Evolutionary conservation across 805 yeast genomes (phyloP), one percentile per base, ranked within the genome.

Genomic region (Zygoascus ofunaensis): DNA sequence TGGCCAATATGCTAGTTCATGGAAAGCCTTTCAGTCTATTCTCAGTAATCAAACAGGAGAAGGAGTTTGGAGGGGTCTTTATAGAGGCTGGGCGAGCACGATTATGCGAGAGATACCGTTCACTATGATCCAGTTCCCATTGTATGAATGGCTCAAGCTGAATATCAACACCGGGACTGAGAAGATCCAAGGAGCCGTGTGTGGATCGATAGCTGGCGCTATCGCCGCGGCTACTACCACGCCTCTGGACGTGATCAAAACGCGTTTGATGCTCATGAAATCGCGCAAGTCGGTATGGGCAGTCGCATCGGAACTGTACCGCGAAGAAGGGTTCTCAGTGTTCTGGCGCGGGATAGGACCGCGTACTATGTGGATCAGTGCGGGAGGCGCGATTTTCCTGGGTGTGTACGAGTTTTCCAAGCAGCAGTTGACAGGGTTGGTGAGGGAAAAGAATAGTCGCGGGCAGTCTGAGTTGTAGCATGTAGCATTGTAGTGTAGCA

Each of bases 351-450:
- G 99, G 12, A 72, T 90, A 22, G 97, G 95, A 0, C 97, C 99
- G 3, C 73, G 99, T 61, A 89, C 97, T 0, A 71, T 84, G 77
- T 92, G 98, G 98, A 90, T 92, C 46, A 81, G 94, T 65, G 92
- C 94, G 3, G 99, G 99, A 18, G 99, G 99, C 23, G 96, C 97
- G 15, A 87, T 94, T 15, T 92, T 94, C 68, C 69, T 92, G 45
- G 99, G 99, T 3, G 85, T 86, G 44, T 92, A 92, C 59, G 99
- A 94, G 63, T 62, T 80, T 2, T 62, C 57, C 37, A 55, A 50
- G 39, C 38, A 21, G 4, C 21, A 23, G 15, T n/a, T 37, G 3
- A 14, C 7, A 21, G 33, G 12, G 32, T 26, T 37, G 21, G 24
- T n/a, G 23, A 26, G 23, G 5, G 39, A 34, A 17, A 34, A 15